A percentile compares a stretch with the other conserved stretches of the same genome.
These are phyloP conservation scores for Colletotrichum liaoningense DNA, from an alignment of 2,329 filamentous ascomycete species.

Conservation along the genomic window DNA sequence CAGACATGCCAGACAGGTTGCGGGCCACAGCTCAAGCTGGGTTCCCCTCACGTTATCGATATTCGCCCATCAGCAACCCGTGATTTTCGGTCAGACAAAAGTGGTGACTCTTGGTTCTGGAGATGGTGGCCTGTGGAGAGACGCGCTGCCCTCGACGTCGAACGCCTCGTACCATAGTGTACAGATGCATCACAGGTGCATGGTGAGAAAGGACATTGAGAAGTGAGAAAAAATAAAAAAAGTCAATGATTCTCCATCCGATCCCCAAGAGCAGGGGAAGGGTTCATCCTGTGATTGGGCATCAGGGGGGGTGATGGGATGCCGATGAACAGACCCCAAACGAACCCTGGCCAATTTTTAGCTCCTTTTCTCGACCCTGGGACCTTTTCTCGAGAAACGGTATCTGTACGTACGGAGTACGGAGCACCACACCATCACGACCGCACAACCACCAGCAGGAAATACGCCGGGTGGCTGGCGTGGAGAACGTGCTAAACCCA, in stretches of 20 bases:
- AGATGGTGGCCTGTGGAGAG: neutral
- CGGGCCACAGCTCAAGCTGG: neutral
- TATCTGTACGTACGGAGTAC: no score
- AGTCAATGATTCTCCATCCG: neutral
- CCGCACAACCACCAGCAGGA: constrained; percentile 16
- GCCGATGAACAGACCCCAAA: constrained; percentile 9
- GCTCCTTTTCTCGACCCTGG: neutral
- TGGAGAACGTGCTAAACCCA: constrained; percentile 32
- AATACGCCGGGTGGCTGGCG: constrained; percentile 38
- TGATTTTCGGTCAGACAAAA: neutral
- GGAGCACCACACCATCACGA: constrained; percentile 9
- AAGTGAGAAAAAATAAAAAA: neutral
- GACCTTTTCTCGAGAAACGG: neutral
- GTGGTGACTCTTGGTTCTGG: constrained; percentile 8
- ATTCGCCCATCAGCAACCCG: neutral
- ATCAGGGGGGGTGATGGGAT: neutral
- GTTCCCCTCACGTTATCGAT: neutral
- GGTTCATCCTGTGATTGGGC: constrained; percentile 28
- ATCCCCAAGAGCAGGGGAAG: neutral
- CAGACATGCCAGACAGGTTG: neutral
- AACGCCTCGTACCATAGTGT: no score
- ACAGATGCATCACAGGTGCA: no score
- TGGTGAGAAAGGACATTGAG: neutral
- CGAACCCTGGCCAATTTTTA: neutral
- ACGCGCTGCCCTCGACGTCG: no score